Base-by-base conservation (phyloP, 1,284 basidiomycete genomes). In the Mrakiaceae sp. region DNA sequence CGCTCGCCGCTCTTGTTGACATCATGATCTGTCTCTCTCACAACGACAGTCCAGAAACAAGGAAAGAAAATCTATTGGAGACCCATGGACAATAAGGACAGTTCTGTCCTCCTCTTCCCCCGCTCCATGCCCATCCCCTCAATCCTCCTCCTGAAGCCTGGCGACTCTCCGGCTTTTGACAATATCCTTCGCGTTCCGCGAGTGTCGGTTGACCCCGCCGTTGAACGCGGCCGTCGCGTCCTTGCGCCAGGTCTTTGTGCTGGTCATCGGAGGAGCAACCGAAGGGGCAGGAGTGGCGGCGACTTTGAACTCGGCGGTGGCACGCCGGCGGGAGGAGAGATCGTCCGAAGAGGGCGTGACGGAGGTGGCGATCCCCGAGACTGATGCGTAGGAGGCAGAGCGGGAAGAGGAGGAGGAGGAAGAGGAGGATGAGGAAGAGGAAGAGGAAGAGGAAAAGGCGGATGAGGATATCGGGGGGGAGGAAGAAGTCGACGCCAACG, bases 191-290 rank as follows among this genome's bases (percentile, higher is more conserved):
- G 86, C 86, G 1, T 82, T 81, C 40, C 80, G 78, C 27, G 84
- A 83, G 70, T 89, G 87, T 64, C 82, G 83, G 72, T 89, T 89
- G 71, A 87, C 75, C 11, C 86, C 86, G 11, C 86, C 86, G 62
- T 81, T 77, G 75, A 87, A 88, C 2, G 86, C 84, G 79, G 80
- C 81, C 11, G 80, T 80, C 0, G 84, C 83, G 65, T 86, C 81
- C 66, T 73, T 77, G 70, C 75, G 73, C 51, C 66, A 64, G 56
- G 42, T 42, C 54, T 2, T 56, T 68, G 58, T 69, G 70, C 68
- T 52, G 42, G 52, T 42, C 66, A 61, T 59, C 66, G 27, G 27
- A 27, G 27, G 27, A 27, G 27, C 27, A 2, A 2, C 27, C 27
- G 27, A 27, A 27, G 27, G 27, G 27, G 27, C 2, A 27, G 27